Evolutionary conservation across 2,329 filamentous ascomycete genomes (phyloP).

Genomic region (Trichophyton mentagrophytes): DNA sequence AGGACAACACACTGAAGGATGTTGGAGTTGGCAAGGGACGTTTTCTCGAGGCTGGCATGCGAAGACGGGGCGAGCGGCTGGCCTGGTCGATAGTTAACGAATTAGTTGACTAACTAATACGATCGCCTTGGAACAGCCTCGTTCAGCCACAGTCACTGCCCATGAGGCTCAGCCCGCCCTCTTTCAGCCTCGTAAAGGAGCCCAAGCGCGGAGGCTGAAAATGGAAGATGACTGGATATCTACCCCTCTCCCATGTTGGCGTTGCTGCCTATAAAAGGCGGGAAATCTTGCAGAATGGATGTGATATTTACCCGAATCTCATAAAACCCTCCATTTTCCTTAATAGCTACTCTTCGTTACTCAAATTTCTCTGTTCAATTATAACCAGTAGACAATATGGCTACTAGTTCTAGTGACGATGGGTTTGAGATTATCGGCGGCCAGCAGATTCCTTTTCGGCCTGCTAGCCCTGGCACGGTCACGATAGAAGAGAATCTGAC

Average conservation of each 20-base stretch:
- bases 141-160: not conserved
- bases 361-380: not conserved
- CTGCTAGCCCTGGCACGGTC: not conserved
- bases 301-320: not conserved
- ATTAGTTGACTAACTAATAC: not conserved
- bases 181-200: not conserved
- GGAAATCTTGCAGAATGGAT: not conserved
- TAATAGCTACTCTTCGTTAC: not conserved
- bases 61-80: not conserved
- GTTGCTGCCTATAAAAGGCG: not conserved
- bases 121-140: not conserved
- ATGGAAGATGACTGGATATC: not conserved
- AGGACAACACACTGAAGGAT: not conserved
- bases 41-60: not conserved
- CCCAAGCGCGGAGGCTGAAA: not conserved
- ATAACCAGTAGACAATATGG: not conserved
- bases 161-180: not conserved
- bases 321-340: not conserved
- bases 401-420: constrained; percentile 1
- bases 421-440: not conserved
- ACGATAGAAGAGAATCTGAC: not conserved
- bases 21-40: not conserved
- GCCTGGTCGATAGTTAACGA: not conserved
- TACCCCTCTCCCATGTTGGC: not conserved
- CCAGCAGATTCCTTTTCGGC: not conserved